A percentile compares a stretch with the other conserved stretches of the same genome.
Evolutionary conservation across 2,329 filamentous ascomycete genomes (phyloP).

Genomic region (Dothiorella sarmentorum): DNA sequence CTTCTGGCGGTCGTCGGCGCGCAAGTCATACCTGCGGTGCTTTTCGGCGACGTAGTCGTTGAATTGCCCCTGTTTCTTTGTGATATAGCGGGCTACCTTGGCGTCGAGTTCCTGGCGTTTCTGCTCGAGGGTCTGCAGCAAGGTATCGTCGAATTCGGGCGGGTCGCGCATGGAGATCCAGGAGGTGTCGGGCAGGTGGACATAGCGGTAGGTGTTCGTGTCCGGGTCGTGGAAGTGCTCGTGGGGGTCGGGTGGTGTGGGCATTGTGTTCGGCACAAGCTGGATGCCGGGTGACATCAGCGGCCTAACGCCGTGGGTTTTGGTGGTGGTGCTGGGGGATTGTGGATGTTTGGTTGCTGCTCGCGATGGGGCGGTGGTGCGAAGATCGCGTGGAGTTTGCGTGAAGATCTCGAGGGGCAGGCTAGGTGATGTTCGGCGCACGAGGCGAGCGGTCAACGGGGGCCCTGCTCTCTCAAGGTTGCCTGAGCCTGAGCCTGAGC

Average conservation of each 20-base stretch:
- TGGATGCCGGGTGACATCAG: conserved; percentile 18
- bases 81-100: conserved; percentile 17
- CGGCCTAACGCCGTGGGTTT: not conserved
- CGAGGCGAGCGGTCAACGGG: conserved; percentile 17
- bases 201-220: conserved; percentile 10
- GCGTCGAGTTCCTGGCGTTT: conserved; percentile 19
- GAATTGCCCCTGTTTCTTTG: conserved; percentile 19
- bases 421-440: conserved; percentile 8
- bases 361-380: conserved; percentile 7
- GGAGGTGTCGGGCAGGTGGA: conserved; percentile 11
- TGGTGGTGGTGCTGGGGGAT: not conserved
- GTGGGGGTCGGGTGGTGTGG: not conserved
- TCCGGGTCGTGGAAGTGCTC: conserved; percentile 17
- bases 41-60: conserved; percentile 18
- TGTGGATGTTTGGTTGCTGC: no score
- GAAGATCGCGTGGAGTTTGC: conserved; percentile 2
- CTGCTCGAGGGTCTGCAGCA: conserved; percentile 18
- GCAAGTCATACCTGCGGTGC: conserved; percentile 13
- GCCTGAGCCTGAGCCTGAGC: not conserved
- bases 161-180: conserved; percentile 16
- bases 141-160: conserved; percentile 16
- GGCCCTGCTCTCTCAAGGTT: not conserved
- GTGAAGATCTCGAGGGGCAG: conserved; percentile 16
- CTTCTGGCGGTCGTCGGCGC: conserved; percentile 15
- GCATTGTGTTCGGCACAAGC: conserved; percentile 10